Evolutionary conservation across 2,329 filamentous ascomycete species (phyloP).

Genomic region (Aspergillus spinulosporus): DNA sequence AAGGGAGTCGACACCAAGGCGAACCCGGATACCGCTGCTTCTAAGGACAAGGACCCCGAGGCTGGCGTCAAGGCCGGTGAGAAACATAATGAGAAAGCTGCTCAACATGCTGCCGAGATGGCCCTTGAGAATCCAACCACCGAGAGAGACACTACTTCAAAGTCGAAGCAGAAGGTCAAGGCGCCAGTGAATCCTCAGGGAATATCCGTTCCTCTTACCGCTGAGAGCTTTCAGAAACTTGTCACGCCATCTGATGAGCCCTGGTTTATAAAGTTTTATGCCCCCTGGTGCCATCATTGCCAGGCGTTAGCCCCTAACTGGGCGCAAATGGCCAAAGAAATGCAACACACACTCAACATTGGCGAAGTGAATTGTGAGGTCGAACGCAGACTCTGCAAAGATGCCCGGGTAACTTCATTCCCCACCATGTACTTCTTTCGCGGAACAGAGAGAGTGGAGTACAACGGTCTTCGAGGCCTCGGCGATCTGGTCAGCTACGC

Average conservation of each 20-base stretch:
- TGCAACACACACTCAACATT: constrained; percentile 85
- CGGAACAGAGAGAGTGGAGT: constrained; percentile 87
- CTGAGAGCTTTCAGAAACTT: constrained; percentile 79
- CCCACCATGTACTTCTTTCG: constrained; percentile 93
- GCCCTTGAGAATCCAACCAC: constrained; percentile 24
- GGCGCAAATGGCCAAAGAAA: constrained; percentile 84
- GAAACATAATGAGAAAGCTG: constrained; percentile 41
- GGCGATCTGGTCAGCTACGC: constrained; percentile 88
- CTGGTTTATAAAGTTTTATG: constrained; percentile 99
- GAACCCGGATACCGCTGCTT: constrained; percentile 37
- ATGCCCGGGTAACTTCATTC: constrained; percentile 75
- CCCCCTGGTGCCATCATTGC: constrained; percentile 95
- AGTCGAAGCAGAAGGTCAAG: constrained; percentile 53
- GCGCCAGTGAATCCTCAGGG: constrained; percentile 72
- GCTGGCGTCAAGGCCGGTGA: constrained; percentile 42
- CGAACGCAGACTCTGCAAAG: constrained; percentile 86
- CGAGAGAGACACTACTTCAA: constrained; percentile 42
- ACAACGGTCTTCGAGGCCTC: constrained; percentile 84
- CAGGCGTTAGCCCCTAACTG: constrained; percentile 89
- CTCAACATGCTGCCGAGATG: constrained; percentile 14
- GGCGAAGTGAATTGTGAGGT: constrained; percentile 95
- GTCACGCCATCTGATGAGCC: constrained; percentile 86
- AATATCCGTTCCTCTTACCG: constrained; percentile 70
- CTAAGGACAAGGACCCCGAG: constrained; percentile 47
- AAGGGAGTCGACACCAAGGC: constrained; percentile 48